Conservation (phyloP, 371 early-diverging fungal genomes). For the Capillidium rhysosporum region DNA sequence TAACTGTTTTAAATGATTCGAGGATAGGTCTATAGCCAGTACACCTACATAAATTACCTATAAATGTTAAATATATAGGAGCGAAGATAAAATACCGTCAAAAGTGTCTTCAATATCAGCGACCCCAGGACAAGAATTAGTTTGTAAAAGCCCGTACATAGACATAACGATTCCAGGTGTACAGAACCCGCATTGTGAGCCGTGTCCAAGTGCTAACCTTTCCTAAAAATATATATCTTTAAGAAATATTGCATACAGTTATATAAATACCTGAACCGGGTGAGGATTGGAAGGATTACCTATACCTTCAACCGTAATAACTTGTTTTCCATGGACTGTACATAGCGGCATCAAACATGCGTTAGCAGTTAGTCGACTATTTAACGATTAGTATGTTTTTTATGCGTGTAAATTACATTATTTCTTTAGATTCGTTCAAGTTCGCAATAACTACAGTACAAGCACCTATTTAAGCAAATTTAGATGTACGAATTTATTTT, state of each 20-base stretch:
- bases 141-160: constrained; percentile 41
- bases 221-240: constrained; percentile 13
- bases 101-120: constrained; percentile 53
- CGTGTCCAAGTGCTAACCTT: constrained; percentile 31
- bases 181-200: constrained; percentile 67
- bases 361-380: constrained; percentile 33
- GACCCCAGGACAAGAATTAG: constrained; percentile 33
- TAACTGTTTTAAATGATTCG: constrained; percentile 42
- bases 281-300: constrained; percentile 43
- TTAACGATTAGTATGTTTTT: not conserved
- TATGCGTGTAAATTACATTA: not conserved
- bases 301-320: constrained; percentile 58
- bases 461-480: constrained; percentile 20
- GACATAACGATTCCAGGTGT: constrained; percentile 72
- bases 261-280: constrained; percentile 24
- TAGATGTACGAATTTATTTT: not conserved
- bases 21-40: constrained; percentile 66
- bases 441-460: constrained; percentile 57
- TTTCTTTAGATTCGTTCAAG: constrained; percentile 15
- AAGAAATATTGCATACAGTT: not conserved
- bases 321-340: constrained; percentile 49
- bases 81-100: constrained; percentile 24
- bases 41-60: constrained; percentile 56
- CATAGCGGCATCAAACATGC: constrained; percentile 51
- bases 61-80: not conserved